Conservation (phyloP, 805 yeast species). For the Saturnispora zaruensis region DNA sequence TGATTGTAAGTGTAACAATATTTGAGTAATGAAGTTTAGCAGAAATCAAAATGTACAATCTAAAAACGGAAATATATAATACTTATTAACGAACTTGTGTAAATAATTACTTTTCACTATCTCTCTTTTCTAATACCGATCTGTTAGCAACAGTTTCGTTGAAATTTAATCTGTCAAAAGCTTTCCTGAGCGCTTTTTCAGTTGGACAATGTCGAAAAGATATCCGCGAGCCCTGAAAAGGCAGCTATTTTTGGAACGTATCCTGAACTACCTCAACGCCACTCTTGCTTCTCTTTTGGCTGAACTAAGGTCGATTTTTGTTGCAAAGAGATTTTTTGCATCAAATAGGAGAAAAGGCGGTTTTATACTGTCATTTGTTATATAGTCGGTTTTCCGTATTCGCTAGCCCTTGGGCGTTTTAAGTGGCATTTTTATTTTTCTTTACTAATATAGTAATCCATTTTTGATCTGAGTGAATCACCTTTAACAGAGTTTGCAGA, state of each 20-base stretch:
- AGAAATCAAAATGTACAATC: neutral
- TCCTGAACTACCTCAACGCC: neutral
- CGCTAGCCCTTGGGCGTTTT: neutral
- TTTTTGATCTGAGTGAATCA: neutral
- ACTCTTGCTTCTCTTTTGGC: neutral
- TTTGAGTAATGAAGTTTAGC: neutral
- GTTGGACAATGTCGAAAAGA: neutral
- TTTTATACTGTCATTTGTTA: neutral
- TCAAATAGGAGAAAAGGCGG: neutral
- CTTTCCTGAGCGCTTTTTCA: neutral
- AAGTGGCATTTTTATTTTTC: neutral
- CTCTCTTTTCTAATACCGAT: too few relatives aligned
- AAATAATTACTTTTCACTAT: too few relatives aligned
- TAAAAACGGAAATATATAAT: too few relatives aligned
- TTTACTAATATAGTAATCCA: neutral
- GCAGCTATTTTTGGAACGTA: neutral
- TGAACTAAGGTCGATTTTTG: neutral
- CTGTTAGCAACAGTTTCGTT: neutral
- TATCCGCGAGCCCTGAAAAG: neutral
- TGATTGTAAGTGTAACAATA: slow-evolving; percentile 66
- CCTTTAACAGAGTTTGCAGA: neutral
- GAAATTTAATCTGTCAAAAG: neutral
- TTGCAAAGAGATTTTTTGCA: neutral
- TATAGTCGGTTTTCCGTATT: neutral
- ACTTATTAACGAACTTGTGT: too few relatives aligned